A percentile compares a stretch with the other conserved stretches of the same genome.
phyloP scores from a whole-genome alignment of 768 basidiomycete species.

The Tulasnella sp. region DNA sequence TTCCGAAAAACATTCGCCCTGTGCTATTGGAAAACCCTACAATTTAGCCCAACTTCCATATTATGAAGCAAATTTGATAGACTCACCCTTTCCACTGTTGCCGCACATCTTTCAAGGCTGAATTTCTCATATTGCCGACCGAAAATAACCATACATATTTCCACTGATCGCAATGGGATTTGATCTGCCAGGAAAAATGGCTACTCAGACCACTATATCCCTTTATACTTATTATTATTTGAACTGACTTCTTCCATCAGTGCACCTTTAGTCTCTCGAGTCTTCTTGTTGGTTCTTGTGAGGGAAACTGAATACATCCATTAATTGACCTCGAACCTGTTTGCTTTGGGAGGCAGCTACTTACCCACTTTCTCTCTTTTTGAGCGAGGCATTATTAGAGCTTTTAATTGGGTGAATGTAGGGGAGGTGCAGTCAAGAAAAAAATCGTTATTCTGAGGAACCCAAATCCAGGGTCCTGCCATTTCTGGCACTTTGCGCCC shows the following conservation, averaged over 20 bases:
- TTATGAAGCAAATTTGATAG: too few relatives aligned
- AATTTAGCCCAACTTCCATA: too few relatives aligned
- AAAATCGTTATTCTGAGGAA: slow-evolving; percentile 4
- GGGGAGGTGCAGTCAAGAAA: background rate
- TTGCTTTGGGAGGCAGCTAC: slow-evolving; percentile 26
- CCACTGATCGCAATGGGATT: slow-evolving; percentile 77
- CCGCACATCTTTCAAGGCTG: slow-evolving; percentile 86
- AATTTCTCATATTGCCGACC: slow-evolving; percentile 90
- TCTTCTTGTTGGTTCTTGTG: slow-evolving; percentile 90
- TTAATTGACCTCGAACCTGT: background rate
- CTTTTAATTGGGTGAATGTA: background rate
- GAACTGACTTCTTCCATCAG: slow-evolving; percentile 61
- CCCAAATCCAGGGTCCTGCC: background rate
- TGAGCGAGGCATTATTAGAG: slow-evolving; percentile 61
- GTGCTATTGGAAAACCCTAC: slow-evolving; percentile 35
- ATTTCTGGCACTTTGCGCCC: background rate
- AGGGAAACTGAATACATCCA: slow-evolving; percentile 53
- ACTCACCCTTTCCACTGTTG: slow-evolving; percentile 80
- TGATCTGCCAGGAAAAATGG: slow-evolving; percentile 39
- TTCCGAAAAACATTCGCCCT: slow-evolving; percentile 82
- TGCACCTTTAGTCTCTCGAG: slow-evolving; percentile 74
- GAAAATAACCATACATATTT: slow-evolving; percentile 92
- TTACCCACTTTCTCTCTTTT: slow-evolving; percentile 79
- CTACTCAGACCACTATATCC: background rate
- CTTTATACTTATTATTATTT: background rate